Conservation (phyloP, 2,329 filamentous ascomycete genomes). For the Pestalotiopsis sp. region DNA sequence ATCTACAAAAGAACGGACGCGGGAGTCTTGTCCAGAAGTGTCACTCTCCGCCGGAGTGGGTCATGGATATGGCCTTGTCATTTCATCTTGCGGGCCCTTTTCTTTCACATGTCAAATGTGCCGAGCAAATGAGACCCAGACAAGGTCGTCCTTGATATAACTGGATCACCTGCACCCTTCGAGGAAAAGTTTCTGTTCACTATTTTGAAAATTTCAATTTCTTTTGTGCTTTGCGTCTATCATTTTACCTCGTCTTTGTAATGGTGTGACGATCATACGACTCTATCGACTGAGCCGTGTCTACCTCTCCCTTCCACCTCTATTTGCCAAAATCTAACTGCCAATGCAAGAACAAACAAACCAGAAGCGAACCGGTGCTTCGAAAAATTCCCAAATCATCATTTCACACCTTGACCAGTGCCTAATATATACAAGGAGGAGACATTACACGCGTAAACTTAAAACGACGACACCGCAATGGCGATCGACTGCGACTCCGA, state of each 20-base stretch:
- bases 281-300: not conserved
- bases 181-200: not conserved
- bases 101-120: not conserved
- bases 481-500: conserved; percentile 93
- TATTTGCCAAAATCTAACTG: not conserved
- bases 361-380: not conserved
- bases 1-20: not conserved
- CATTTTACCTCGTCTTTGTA: not conserved
- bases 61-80: not conserved
- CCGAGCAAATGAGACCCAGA: not conserved
- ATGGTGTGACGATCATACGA: not conserved
- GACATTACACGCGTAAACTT: conserved; percentile 28
- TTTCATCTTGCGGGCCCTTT: not conserved
- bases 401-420: not conserved
- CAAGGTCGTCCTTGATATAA: not conserved
- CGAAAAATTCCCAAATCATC: not conserved
- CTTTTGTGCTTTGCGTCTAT: not conserved
- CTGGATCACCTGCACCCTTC: not conserved
- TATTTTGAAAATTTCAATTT: not conserved
- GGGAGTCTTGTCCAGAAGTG: not conserved
- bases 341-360: not conserved
- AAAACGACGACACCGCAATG: conserved; percentile 84
- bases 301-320: not conserved
- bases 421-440: conserved; percentile 11
- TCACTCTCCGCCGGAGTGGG: not conserved